Conservation (phyloP, 345 rosid genomes). For the Eucalyptus melliodora region DNA sequence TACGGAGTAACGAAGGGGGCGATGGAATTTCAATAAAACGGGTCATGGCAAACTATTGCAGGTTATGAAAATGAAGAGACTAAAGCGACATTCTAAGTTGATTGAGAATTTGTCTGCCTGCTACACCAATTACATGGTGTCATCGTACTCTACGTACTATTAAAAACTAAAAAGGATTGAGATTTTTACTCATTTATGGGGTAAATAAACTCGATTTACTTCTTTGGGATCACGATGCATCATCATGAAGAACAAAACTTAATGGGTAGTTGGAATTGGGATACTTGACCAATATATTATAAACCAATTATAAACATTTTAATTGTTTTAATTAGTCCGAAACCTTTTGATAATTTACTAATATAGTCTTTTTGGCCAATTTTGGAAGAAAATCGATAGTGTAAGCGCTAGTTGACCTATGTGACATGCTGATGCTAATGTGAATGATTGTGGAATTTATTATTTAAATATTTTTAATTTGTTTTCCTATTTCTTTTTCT, state of each 20-base stretch:
- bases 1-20: background rate
- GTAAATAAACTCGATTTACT: background rate
- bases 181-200: background rate
- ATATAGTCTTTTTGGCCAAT: too few species aligned
- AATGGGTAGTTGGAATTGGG: background rate
- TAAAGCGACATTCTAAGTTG: background rate
- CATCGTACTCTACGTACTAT: too few species aligned
- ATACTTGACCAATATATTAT: too few species aligned
- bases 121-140: background rate
- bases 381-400: too few species aligned
- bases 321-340: too few species aligned
- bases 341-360: too few species aligned
- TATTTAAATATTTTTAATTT: too few species aligned
- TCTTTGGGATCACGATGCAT: background rate
- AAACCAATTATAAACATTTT: too few species aligned
- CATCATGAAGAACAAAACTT: background rate
- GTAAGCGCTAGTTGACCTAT: too few species aligned
- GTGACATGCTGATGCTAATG: too few species aligned
- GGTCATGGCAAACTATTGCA: background rate
- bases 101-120: background rate
- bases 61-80: background rate
- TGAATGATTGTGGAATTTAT: too few species aligned
- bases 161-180: background rate
- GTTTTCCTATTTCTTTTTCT: too few species aligned
- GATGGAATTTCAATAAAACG: background rate